A percentile compares a stretch with the other conserved stretches of the same genome.
phyloP scores from a whole-genome alignment of 495 filamentous ascomycete species.

The Podospora pseudoanserina region DNA sequence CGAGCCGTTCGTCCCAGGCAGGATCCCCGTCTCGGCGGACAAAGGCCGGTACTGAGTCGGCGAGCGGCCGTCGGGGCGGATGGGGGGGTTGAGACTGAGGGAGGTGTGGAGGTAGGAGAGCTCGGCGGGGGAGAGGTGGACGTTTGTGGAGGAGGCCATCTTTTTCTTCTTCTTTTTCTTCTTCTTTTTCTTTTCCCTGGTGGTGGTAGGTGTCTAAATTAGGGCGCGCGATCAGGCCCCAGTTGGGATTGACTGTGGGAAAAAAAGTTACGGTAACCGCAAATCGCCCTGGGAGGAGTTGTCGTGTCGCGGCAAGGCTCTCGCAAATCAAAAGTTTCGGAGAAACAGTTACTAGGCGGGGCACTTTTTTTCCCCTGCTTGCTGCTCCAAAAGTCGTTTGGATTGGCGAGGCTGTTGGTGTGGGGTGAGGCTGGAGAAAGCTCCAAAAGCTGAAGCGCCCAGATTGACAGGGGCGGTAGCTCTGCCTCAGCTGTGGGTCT shows the following conservation, averaged over 20 bases:
- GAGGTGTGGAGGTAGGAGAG: constrained; percentile 93
- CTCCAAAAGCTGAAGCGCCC: background rate
- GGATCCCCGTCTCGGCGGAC: constrained; percentile 80
- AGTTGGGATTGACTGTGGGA: background rate
- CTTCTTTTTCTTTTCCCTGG: background rate
- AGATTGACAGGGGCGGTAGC: background rate
- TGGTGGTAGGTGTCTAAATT: background rate
- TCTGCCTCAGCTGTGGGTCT: background rate
- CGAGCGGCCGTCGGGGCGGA: constrained; percentile 83
- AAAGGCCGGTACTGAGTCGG: constrained; percentile 87
- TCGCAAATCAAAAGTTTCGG: background rate
- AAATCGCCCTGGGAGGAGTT: background rate
- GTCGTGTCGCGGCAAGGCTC: background rate
- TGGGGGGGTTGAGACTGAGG: constrained; percentile 68
- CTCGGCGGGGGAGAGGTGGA: constrained; percentile 86
- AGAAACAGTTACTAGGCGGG: background rate
- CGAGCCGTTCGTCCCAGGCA: constrained; percentile 85
- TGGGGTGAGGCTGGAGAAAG: constrained; percentile 14
- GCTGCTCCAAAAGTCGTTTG: background rate
- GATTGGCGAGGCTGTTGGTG: constrained; percentile 4
- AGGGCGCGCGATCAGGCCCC: background rate
- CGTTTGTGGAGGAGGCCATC: constrained; percentile 44
- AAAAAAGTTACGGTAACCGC: background rate
- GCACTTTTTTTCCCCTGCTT: background rate
- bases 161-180: constrained; percentile 15